These are phyloP conservation scores for Sonneratia caseolaris DNA, from an alignment of 345 rosid species.

Conservation along the genomic window DNA sequence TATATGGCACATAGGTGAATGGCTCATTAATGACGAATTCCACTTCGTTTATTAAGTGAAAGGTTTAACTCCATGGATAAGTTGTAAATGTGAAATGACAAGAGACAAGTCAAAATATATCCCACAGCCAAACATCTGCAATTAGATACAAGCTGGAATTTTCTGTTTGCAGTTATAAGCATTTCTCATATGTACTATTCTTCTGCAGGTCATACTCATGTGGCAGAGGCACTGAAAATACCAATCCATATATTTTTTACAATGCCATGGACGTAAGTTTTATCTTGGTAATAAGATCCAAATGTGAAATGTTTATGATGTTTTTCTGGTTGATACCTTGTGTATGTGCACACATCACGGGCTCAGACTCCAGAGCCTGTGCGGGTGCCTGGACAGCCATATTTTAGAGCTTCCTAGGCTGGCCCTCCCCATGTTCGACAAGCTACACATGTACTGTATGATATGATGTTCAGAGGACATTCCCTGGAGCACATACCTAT, in stretches of 20 bases:
- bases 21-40: not conserved
- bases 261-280: slow-evolving; percentile 99
- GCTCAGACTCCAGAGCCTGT: too few species aligned
- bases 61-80: not conserved
- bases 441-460: too few species aligned
- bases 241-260: slow-evolving; percentile 98
- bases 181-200: slow-evolving; percentile 8
- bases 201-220: slow-evolving; percentile 83
- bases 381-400: too few species aligned
- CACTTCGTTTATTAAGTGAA: not conserved
- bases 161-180: slow-evolving; percentile 5
- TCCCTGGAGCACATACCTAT: too few species aligned
- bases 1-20: not conserved
- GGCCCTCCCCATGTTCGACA: too few species aligned
- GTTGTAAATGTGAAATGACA: not conserved
- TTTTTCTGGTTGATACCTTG: not conserved
- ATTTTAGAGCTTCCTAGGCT: too few species aligned
- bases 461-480: too few species aligned
- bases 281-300: slow-evolving; percentile 34
- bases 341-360: not conserved
- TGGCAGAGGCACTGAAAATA: slow-evolving; percentile 84
- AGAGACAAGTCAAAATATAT: not conserved
- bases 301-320: not conserved
- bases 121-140: not conserved
- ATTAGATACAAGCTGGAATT: not conserved